Percentiles rank a stretch among this genome's conserved stretches.
These are phyloP conservation scores for Betula pendula DNA, from an alignment of 306 rosid genomes.

Conservation along the genomic window DNA sequence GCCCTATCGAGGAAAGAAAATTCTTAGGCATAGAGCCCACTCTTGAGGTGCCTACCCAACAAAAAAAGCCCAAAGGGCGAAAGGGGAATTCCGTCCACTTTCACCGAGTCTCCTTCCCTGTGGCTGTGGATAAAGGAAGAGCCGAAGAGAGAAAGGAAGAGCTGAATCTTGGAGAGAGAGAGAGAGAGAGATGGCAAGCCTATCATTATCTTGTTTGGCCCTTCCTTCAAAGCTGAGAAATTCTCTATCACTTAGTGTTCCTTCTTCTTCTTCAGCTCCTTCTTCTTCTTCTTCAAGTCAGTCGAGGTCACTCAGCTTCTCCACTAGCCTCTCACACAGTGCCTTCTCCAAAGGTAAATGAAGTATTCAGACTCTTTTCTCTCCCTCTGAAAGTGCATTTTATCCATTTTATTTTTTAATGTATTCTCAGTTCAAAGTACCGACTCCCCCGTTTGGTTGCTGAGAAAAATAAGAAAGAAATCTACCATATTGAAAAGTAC, in stretches of 20 bases:
- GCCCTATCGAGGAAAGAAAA: background rate
- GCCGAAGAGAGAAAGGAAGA: background rate
- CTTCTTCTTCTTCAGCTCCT: conserved; percentile 12
- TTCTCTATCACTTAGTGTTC: conserved; percentile 48
- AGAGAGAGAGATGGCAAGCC: conserved; percentile 53
- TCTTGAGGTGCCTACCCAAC: too few species aligned
- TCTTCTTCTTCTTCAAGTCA: conserved; percentile 22
- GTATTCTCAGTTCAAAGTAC: background rate
- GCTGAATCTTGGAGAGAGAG: background rate
- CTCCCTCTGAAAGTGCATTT: background rate
- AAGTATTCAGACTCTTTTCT: background rate
- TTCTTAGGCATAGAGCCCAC: background rate
- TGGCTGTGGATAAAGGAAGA: conserved; percentile 24
- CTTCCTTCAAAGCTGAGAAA: conserved; percentile 62
- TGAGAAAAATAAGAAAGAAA: background rate
- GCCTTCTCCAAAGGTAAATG: conserved; percentile 53
- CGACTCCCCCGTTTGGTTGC: background rate
- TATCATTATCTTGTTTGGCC: conserved; percentile 61
- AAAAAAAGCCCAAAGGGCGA: too few species aligned
- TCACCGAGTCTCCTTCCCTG: background rate
- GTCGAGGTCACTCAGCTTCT: conserved; percentile 55
- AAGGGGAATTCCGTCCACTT: background rate
- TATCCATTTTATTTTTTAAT: background rate
- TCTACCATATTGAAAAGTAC: background rate
- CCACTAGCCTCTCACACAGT: conserved; percentile 46